Evolutionary conservation across 768 basidiomycete genomes (phyloP), one percentile per base, ranked within the genome.

Genomic region (Clitopilus passeckerianus): DNA sequence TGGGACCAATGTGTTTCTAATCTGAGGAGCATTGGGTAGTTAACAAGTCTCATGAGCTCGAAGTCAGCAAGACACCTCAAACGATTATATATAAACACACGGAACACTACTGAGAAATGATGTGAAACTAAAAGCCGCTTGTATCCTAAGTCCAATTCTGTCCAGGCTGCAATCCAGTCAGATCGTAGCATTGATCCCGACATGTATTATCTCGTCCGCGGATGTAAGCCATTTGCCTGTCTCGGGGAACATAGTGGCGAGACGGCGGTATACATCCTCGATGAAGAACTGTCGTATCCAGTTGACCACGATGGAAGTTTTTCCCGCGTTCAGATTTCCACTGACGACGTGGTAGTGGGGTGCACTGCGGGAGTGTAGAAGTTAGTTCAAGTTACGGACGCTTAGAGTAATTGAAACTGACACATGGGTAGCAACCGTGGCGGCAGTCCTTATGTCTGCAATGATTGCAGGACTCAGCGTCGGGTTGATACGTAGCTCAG

Each of bases 141-240:
- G n/a, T n/a, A 30, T 30, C 27, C 27, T 30, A 30, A 30, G 7
- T 30, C 4, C 4, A 30, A 30, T 30, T 30, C 27, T 7, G 27
- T 7, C 27, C 27, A 4, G 27, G 7, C 4, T 30, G 4, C 37
- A 41, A 41, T 14, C 37, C 37, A 41, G 35, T 64, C 65, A 86
- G 44, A 85, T 84, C 7, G 66, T 67, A 12, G 84, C 85, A 60
- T 79, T 81, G 55, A 86, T 77, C 16, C 83, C 85, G 53, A 85
- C 82, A 63, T 78, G 80, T 50, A 86, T 82, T 35, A 84, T 84
- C 82, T 85, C 81, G 59, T 86, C 85, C 1, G 79, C 79, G n/a
- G 77, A 75, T 0, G 79, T 79, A 6, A 79, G 61, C 84, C 84
- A 86, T 60, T 81, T 83, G 1, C 71, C 83, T 0, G 83, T 84